Conservation (phyloP, 805 yeast genomes). For the Barnettozyma botsteinii region DNA sequence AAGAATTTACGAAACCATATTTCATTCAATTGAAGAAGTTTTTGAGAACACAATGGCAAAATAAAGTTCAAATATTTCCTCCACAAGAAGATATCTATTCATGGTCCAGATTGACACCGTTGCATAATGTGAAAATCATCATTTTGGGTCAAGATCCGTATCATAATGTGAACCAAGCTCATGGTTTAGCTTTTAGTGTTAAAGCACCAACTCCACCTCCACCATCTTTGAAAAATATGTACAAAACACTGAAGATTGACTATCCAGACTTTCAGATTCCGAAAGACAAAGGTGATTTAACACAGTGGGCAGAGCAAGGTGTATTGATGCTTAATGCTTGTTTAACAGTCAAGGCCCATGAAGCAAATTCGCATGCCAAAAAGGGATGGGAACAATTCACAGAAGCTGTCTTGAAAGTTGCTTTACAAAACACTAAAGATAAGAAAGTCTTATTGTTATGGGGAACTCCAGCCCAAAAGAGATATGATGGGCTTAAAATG, state of each 20-base stretch:
- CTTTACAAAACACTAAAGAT: slow-evolving; percentile 35
- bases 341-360: slow-evolving; percentile 86
- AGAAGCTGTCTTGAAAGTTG: slow-evolving; percentile 57
- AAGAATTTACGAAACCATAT: slow-evolving; percentile 79
- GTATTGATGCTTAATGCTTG: slow-evolving; percentile 84
- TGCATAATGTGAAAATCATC: slow-evolving; percentile 65
- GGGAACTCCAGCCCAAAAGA: slow-evolving; percentile 41
- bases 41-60: slow-evolving; percentile 40
- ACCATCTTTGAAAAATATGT: slow-evolving; percentile 81
- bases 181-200: slow-evolving; percentile 93
- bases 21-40: slow-evolving; percentile 69
- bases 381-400: slow-evolving; percentile 94
- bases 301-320: slow-evolving; percentile 84
- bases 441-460: slow-evolving; percentile 25
- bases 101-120: slow-evolving; percentile 85
- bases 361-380: slow-evolving; percentile 87
- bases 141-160: slow-evolving; percentile 96
- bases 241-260: slow-evolving; percentile 66
- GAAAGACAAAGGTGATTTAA: slow-evolving; percentile 50
- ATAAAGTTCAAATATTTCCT: slow-evolving; percentile 66
- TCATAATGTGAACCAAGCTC: slow-evolving; percentile 90
- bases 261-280: slow-evolving; percentile 63
- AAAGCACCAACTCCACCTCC: slow-evolving; percentile 82
- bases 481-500: slow-evolving; percentile 27
- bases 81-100: slow-evolving; percentile 74